These are phyloP conservation scores for Stramenopiles sp. DNA, from an alignment of 352 stramenopile species.

Conservation along the genomic window DNA sequence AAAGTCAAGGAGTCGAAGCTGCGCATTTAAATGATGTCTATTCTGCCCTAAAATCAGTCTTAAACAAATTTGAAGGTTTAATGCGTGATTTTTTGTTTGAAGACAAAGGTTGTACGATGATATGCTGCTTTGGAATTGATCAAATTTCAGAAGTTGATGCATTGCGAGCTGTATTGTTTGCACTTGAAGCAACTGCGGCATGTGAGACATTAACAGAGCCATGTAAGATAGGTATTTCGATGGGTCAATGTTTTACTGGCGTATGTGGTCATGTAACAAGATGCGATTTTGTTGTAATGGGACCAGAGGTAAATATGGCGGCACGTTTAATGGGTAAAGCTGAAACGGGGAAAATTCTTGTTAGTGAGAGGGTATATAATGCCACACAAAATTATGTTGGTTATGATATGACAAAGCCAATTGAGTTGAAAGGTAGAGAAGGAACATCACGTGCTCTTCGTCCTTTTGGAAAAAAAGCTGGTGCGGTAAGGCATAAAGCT, in stretches of 20 bases:
- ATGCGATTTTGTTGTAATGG: slow-evolving; percentile 34
- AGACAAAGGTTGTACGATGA: slow-evolving; percentile 36
- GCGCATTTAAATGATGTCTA: neutral
- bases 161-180: slow-evolving; percentile 22
- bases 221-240: slow-evolving; percentile 26
- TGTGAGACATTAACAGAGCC: neutral
- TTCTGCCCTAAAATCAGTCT: neutral
- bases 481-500: neutral
- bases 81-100: slow-evolving; percentile 33
- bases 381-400: neutral
- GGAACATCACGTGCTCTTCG: neutral
- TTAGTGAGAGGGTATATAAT: slow-evolving; percentile 16
- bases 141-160: slow-evolving; percentile 22
- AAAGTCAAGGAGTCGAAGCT: neutral
- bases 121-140: slow-evolving; percentile 30
- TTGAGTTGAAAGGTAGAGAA: neutral
- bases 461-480: neutral
- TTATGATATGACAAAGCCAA: neutral
- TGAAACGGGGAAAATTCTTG: slow-evolving; percentile 24
- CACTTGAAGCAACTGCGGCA: slow-evolving; percentile 13
- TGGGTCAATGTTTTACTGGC: slow-evolving; percentile 32
- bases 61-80: slow-evolving; percentile 18
- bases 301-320: slow-evolving; percentile 30
- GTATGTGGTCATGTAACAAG: slow-evolving; percentile 24
- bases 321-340: slow-evolving; percentile 31